Conservation (phyloP, 345 rosid species). For the Eutrema heterophyllum region DNA sequence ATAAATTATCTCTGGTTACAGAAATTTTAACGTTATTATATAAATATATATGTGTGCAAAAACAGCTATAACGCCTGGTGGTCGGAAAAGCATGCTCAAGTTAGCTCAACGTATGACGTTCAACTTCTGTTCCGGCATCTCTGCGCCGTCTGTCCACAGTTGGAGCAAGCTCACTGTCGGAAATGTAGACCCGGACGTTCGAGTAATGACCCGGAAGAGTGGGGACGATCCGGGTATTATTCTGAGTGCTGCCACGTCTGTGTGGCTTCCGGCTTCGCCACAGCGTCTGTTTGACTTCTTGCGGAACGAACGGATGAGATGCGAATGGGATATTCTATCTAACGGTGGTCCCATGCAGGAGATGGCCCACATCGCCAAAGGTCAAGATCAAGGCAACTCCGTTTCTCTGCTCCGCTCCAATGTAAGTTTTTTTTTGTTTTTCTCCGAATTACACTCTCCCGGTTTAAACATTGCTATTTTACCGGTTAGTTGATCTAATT, state of each 20-base stretch:
- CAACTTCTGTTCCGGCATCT: slow-evolving; percentile 57
- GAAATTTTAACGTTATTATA: neutral
- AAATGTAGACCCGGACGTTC: slow-evolving; percentile 53
- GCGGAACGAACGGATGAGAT: slow-evolving; percentile 47
- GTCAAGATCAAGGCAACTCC: slow-evolving; percentile 59
- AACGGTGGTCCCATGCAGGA: slow-evolving; percentile 64
- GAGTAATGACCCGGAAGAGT: slow-evolving; percentile 58
- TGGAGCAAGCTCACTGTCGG: slow-evolving; percentile 52
- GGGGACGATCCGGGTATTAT: slow-evolving; percentile 56
- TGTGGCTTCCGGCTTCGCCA: slow-evolving; percentile 57
- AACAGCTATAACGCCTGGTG: slow-evolving; percentile 45
- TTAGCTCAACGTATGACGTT: slow-evolving; percentile 62
- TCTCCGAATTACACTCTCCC: neutral
- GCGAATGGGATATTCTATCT: slow-evolving; percentile 64
- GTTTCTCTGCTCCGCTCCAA: slow-evolving; percentile 58
- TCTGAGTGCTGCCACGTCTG: slow-evolving; percentile 62
- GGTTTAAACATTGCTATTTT: neutral
- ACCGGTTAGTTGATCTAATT: neutral
- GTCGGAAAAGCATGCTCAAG: slow-evolving; percentile 57
- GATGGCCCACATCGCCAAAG: slow-evolving; percentile 58
- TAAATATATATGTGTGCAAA: neutral
- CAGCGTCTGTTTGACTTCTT: slow-evolving; percentile 57
- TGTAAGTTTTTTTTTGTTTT: slow-evolving; percentile 26
- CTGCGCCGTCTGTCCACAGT: slow-evolving; percentile 44
- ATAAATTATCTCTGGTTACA: neutral